Conservation (phyloP, 345 rosid species). For the Citrus inodora region DNA sequence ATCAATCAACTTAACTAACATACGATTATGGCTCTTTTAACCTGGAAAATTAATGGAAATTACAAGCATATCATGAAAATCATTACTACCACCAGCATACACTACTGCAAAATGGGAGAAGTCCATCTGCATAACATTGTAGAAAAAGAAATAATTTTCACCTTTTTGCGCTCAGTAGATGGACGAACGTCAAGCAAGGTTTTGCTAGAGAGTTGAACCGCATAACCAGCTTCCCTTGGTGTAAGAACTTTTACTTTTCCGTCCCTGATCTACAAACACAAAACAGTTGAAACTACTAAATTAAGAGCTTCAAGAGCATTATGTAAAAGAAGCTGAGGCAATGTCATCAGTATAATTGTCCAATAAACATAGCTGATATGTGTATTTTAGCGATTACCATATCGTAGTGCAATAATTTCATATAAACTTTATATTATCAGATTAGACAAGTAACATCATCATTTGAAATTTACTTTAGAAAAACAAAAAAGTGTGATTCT, state of each 20-base stretch:
- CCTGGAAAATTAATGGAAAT: background rate
- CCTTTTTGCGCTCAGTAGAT: constrained; percentile 68
- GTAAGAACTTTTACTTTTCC: constrained; percentile 78
- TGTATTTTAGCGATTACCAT: background rate
- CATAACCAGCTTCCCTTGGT: constrained; percentile 91
- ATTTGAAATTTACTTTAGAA: background rate
- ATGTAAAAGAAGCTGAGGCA: constrained; percentile 6
- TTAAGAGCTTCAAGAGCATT: constrained; percentile 8
- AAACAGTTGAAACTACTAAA: constrained; percentile 9
- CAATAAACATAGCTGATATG: background rate
- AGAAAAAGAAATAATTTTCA: constrained; percentile 7
- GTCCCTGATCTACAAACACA: constrained; percentile 60
- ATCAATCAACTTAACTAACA: background rate
- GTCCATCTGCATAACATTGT: background rate
- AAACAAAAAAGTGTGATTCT: background rate
- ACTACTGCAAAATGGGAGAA: background rate
- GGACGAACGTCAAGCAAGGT: constrained; percentile 86
- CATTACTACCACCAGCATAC: background rate
- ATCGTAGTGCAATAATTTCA: background rate
- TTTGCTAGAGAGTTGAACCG: constrained; percentile 78
- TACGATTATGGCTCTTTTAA: background rate
- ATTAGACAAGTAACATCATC: background rate
- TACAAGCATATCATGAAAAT: background rate
- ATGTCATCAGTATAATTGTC: constrained; percentile 2
- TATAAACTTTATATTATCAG: background rate